phyloP scores from a whole-genome alignment of 441 rosid genomes.

The Pelargonium citronellum region DNA sequence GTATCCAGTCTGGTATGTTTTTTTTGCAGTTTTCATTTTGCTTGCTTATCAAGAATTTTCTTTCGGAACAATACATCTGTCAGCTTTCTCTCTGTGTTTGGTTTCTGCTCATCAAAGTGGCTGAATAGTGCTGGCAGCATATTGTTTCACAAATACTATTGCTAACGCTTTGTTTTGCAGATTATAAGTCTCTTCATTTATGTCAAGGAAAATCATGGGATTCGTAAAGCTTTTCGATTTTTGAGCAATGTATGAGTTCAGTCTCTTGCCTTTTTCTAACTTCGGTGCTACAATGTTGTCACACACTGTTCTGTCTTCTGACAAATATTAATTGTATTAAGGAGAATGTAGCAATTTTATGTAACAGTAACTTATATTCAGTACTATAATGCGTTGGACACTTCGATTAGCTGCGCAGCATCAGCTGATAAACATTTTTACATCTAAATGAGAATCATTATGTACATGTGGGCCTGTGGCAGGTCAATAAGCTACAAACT shows the following conservation, averaged over 20 bases:
- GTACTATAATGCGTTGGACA: too few relatives aligned
- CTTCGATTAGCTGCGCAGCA: too few relatives aligned
- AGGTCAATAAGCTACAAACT: constrained; percentile 61
- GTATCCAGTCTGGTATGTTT: constrained; percentile 77
- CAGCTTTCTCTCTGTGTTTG: constrained; percentile 8
- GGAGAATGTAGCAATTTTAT: neutral
- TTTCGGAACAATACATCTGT: constrained; percentile 4
- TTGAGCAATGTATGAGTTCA: constrained; percentile 64
- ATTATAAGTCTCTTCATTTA: constrained; percentile 77
- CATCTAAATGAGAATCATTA: neutral
- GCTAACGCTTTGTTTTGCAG: constrained; percentile 45
- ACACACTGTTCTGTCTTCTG: constrained; percentile 7
- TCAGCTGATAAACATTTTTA: too few relatives aligned
- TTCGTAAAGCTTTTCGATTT: constrained; percentile 76
- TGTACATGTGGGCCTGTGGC: constrained; percentile 20
- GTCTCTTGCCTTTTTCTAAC: constrained; percentile 12
- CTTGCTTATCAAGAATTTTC: neutral
- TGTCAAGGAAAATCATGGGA: constrained; percentile 77
- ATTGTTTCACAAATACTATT: constrained; percentile 1
- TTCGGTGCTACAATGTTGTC: constrained; percentile 9
- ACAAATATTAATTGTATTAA: neutral
- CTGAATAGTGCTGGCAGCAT: neutral
- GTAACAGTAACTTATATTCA: too few relatives aligned
- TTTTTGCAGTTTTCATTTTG: constrained; percentile 13
- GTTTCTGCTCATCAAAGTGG: constrained; percentile 12